Percentiles rank a stretch among this genome's conserved stretches.
phyloP scores from a whole-genome alignment of 2,329 filamentous ascomycete genomes.

The Madurella fahalii region DNA sequence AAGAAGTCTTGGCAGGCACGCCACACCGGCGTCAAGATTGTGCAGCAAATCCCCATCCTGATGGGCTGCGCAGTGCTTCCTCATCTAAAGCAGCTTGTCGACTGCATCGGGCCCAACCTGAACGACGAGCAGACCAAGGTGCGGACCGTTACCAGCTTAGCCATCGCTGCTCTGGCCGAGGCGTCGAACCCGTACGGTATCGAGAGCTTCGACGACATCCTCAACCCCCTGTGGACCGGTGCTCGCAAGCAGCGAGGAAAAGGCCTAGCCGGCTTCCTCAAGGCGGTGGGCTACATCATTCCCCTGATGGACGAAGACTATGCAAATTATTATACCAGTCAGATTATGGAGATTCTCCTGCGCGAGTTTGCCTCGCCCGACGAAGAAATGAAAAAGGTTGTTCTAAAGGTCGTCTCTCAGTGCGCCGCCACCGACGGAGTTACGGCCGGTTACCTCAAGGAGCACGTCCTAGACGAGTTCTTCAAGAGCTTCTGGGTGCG shows the following conservation, averaged over 20 bases:
- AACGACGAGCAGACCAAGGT: constrained; percentile 99
- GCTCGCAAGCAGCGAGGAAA: constrained; percentile 95
- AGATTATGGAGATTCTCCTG: constrained; percentile 98
- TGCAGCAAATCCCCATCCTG: constrained; percentile 96
- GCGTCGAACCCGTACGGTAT: constrained; percentile 98
- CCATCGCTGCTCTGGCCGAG: constrained; percentile 91
- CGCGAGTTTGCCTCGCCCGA: constrained; percentile 95
- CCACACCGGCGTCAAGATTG: constrained; percentile 98
- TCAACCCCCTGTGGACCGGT: constrained; percentile 96
- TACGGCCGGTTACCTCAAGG: constrained; percentile 89
- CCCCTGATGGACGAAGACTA: constrained; percentile 99
- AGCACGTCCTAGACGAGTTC: constrained; percentile 91
- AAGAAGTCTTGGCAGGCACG: constrained; percentile 99
- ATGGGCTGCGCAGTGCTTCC: constrained; percentile 98
- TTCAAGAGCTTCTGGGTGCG: constrained; percentile 99
- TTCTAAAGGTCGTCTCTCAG: constrained; percentile 94
- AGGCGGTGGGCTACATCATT: constrained; percentile 97
- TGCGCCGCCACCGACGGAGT: constrained; percentile 93
- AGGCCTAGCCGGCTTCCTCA: constrained; percentile 89
- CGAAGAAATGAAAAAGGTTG: constrained; percentile 99
- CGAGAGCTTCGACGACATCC: constrained; percentile 95
- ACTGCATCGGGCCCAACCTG: constrained; percentile 92
- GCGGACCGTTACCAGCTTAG: constrained; percentile 88
- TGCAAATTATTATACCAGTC: constrained; percentile 96
- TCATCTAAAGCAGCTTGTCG: constrained; percentile 91